Percentiles rank a stretch among this genome's conserved stretches.
Evolutionary conservation across 495 filamentous ascomycete genomes (phyloP).

Genomic region (Penicillium ochrochloron): DNA sequence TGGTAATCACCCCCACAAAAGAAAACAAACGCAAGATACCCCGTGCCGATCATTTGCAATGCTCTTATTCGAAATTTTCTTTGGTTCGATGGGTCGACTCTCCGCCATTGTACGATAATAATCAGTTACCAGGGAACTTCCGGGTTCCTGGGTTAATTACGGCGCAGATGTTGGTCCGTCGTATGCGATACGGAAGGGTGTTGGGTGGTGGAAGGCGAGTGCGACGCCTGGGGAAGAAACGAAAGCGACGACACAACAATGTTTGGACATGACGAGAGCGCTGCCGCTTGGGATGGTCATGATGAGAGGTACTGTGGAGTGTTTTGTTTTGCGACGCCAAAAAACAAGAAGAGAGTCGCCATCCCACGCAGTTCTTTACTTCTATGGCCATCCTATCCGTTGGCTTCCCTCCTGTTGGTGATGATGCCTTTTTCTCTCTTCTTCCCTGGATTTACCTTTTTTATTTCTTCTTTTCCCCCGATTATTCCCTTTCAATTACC

Average conservation of each 20-base stretch:
- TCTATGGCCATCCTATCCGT: slow-evolving; percentile 14
- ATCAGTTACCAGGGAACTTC: slow-evolving; percentile 40
- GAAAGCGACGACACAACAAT: slow-evolving; percentile 39
- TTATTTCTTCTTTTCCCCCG: slow-evolving; percentile 24
- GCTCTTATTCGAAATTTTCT: slow-evolving; percentile 45
- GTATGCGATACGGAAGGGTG: slow-evolving; percentile 36
- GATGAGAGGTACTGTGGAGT: slow-evolving; percentile 21
- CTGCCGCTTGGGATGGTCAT: slow-evolving; percentile 20
- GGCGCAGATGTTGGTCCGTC: slow-evolving; percentile 36
- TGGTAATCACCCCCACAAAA: slow-evolving; percentile 53
- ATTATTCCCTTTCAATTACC: slow-evolving; percentile 25
- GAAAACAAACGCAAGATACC: slow-evolving; percentile 50
- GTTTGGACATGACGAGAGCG: slow-evolving; percentile 33
- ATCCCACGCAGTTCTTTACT: slow-evolving; percentile 5
- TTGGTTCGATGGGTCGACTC: slow-evolving; percentile 42
- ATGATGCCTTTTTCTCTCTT: slow-evolving; percentile 27
- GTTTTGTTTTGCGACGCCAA: neutral
- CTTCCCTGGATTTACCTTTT: slow-evolving; percentile 23
- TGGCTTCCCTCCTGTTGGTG: slow-evolving; percentile 22
- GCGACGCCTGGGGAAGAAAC: slow-evolving; percentile 34
- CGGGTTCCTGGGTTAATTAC: slow-evolving; percentile 40
- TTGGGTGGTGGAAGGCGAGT: slow-evolving; percentile 28
- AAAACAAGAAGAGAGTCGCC: slow-evolving; percentile 2
- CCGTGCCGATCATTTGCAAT: slow-evolving; percentile 52
- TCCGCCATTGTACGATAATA: slow-evolving; percentile 54